These are phyloP conservation scores for Penicillium coffeae DNA, from an alignment of 495 filamentous ascomycete genomes.

Conservation along the genomic window DNA sequence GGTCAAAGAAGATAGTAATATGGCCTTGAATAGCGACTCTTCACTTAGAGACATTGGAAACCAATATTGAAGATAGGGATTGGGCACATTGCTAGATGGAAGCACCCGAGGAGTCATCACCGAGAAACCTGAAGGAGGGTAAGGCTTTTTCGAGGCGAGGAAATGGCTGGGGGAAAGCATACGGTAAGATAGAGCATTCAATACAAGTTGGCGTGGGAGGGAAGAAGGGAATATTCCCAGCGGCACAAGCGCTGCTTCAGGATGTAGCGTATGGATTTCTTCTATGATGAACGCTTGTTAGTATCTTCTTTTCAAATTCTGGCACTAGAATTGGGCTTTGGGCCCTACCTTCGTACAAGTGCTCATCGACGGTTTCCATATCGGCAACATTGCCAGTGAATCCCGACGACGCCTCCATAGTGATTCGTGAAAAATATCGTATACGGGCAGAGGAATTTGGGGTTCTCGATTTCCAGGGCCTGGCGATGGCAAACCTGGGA, in stretches of 20 bases:
- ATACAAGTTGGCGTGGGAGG: conserved; percentile 21
- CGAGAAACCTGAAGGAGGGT: neutral
- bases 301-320: too few species aligned
- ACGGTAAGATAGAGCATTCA: conserved; percentile 30
- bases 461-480: too few species aligned
- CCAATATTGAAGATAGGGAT: conserved; percentile 4
- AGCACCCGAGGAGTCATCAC: conserved; percentile 5
- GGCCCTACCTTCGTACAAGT: too few species aligned
- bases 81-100: neutral
- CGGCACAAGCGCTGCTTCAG: conserved; percentile 2
- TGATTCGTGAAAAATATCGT: too few species aligned
- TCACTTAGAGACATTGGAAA: neutral
- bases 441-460: too few species aligned
- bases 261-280: neutral
- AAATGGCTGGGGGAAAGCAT: neutral
- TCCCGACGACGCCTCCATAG: too few species aligned
- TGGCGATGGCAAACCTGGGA: too few species aligned
- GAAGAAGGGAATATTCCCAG: neutral
- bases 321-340: too few species aligned
- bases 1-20: neutral
- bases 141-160: neutral
- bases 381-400: too few species aligned
- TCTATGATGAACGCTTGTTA: too few species aligned
- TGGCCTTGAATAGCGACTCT: neutral
- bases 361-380: too few species aligned